These are phyloP conservation scores for Crithidia thermophila DNA, from an alignment of 208 protist genomes.

Conservation along the genomic window DNA sequence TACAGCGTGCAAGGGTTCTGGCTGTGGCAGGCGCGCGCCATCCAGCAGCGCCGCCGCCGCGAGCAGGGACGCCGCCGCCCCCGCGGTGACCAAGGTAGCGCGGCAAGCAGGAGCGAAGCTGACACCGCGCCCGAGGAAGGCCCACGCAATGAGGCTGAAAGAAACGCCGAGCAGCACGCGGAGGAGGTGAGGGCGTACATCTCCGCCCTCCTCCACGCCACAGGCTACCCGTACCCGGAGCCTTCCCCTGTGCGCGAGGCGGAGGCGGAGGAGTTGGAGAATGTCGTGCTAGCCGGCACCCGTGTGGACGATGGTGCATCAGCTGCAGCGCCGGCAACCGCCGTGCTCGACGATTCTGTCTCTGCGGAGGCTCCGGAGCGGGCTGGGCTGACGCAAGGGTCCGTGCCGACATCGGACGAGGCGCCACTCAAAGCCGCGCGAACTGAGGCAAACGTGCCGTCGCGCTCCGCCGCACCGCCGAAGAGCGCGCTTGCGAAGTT, in stretches of 20 bases:
- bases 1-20: slow-evolving; percentile 39
- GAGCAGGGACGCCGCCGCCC: slow-evolving; percentile 25
- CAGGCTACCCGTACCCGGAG: slow-evolving; percentile 26
- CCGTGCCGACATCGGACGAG: not conserved
- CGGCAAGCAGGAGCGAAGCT: not conserved
- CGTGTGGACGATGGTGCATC: not conserved
- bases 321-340: not conserved
- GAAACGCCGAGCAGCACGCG: slow-evolving; percentile 11
- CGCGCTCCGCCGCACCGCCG: slow-evolving; percentile 10
- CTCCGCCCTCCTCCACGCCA: slow-evolving; percentile 30
- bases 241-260: not conserved
- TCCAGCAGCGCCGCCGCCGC: slow-evolving; percentile 29
- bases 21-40: slow-evolving; percentile 35
- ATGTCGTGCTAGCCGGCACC: not conserved
- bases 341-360: no score
- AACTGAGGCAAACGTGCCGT: not conserved
- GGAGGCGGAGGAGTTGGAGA: not conserved
- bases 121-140: not conserved
- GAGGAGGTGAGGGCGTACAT: slow-evolving; percentile 29
- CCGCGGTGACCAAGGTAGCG: slow-evolving; percentile 3
- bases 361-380: no score
- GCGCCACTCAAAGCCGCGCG: slow-evolving; percentile 9
- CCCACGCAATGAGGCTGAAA: slow-evolving; percentile 9
- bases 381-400: not conserved
- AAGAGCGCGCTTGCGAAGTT: slow-evolving; percentile 54